These are phyloP conservation scores for Pholiota conissans DNA, from an alignment of 768 basidiomycete species.

Conservation along the genomic window DNA sequence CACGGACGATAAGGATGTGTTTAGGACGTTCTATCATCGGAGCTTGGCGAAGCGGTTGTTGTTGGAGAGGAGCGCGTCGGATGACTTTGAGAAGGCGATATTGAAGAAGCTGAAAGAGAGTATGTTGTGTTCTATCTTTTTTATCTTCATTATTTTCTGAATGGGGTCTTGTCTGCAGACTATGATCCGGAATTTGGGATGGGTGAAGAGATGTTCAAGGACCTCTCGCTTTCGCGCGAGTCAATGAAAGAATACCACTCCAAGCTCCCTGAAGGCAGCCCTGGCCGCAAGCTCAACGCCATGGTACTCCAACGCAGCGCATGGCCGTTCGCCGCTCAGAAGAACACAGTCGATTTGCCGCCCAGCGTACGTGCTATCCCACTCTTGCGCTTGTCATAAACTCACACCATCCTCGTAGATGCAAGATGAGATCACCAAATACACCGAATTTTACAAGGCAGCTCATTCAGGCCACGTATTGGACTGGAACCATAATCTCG, in stretches of 20 bases:
- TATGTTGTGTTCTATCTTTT: conserved; percentile 25
- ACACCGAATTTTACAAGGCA: conserved; percentile 68
- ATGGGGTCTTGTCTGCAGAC: conserved; percentile 42
- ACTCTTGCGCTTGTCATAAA: conserved; percentile 1
- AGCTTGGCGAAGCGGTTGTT: conserved; percentile 85
- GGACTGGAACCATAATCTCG: conserved; percentile 86
- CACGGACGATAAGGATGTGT: conserved; percentile 92
- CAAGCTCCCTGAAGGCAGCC: conserved; percentile 36
- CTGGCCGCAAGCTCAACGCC: conserved; percentile 57
- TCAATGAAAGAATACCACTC: conserved; percentile 64
- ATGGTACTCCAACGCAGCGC: conserved; percentile 87
- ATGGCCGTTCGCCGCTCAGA: conserved; percentile 76
- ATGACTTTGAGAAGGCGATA: conserved; percentile 84
- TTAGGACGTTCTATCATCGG: conserved; percentile 89
- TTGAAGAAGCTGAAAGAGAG: conserved; percentile 84
- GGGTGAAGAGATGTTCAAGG: conserved; percentile 95
- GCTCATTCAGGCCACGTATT: conserved; percentile 79
- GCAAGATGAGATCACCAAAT: conserved; percentile 66
- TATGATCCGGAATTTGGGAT: conserved; percentile 96
- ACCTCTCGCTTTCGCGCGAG: conserved; percentile 77
- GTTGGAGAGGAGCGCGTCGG: conserved; percentile 80
- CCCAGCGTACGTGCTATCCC: conserved; percentile 38
- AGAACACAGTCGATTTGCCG: conserved; percentile 53
- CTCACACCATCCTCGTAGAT: conserved; percentile 48
- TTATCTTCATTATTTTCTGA: background rate